Evolutionary conservation across 2,329 filamentous ascomycete species (phyloP).

Genomic region (Claviceps arundinis): DNA sequence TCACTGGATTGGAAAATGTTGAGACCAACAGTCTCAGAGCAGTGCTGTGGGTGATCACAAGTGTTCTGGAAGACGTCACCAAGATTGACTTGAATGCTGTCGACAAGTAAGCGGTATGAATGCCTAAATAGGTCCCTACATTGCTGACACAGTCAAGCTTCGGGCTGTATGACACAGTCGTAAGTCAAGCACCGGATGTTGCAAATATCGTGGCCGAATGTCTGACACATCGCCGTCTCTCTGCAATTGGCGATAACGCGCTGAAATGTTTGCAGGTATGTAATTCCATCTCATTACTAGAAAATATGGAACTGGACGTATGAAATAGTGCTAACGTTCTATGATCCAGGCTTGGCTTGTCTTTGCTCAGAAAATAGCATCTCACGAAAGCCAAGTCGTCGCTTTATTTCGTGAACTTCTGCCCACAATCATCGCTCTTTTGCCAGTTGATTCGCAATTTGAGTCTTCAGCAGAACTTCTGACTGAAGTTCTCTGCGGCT

Average conservation of each 20-base stretch:
- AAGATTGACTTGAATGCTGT: constrained; percentile 51
- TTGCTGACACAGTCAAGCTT: constrained; percentile 16
- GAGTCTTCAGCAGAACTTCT: constrained; percentile 50
- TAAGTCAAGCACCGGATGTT: constrained; percentile 27
- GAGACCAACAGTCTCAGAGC: constrained; percentile 36
- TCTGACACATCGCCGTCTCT: constrained; percentile 13
- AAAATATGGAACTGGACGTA: background rate
- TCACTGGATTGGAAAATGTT: constrained; percentile 34
- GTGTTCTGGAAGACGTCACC: constrained; percentile 22
- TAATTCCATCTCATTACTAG: constrained; percentile 14
- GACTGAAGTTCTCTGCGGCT: constrained; percentile 51
- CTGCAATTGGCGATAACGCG: constrained; percentile 36
- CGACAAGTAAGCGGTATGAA: constrained; percentile 33
- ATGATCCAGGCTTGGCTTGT: constrained; percentile 52
- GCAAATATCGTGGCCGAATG: constrained; percentile 26
- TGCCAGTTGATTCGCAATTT: constrained; percentile 45
- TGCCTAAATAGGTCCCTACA: background rate
- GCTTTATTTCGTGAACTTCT: constrained; percentile 47
- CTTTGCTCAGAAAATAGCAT: constrained; percentile 54
- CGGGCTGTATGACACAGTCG: constrained; percentile 25
- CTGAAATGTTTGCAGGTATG: constrained; percentile 45
- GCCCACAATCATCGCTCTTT: constrained; percentile 43
- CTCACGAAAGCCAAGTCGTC: constrained; percentile 42
- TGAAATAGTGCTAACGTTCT: background rate
- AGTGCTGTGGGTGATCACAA: constrained; percentile 47